A percentile compares a stretch with the other conserved stretches of the same genome.
Evolutionary conservation across 176 grass and related monocot genomes (phyloP).

Genomic region (Oryza rufipogon): DNA sequence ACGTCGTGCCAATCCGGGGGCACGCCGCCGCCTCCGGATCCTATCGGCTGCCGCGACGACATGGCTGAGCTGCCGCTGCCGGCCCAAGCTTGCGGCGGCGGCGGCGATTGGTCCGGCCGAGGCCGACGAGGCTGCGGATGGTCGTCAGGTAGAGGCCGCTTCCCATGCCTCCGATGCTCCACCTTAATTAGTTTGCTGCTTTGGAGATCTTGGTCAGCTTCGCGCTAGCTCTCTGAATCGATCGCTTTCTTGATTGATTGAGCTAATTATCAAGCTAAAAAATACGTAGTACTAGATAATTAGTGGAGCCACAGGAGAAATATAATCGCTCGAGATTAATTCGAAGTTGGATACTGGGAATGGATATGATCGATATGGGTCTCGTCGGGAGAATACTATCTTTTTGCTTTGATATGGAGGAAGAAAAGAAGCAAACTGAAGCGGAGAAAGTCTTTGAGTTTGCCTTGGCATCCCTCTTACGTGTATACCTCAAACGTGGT

Average conservation of each 20-base stretch:
- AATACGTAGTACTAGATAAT: not conserved
- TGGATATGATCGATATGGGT: not conserved
- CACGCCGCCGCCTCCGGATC: not conserved
- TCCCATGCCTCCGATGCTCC: conserved; percentile 74
- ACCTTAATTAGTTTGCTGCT: not conserved
- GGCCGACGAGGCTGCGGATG: conserved; percentile 5
- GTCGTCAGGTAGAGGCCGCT: conserved; percentile 68
- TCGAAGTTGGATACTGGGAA: not conserved
- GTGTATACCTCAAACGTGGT: not conserved
- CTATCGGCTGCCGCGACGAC: not conserved
- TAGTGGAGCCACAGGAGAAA: not conserved
- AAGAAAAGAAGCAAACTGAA: not conserved
- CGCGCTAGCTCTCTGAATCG: too few species aligned
- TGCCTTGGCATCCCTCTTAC: not conserved
- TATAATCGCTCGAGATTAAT: not conserved
- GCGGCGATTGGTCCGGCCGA: not conserved
- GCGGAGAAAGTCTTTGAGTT: not conserved
- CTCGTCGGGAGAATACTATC: not conserved
- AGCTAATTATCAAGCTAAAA: not conserved
- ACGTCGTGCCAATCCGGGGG: conserved; percentile 5
- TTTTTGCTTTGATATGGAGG: not conserved
- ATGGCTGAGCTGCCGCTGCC: conserved; percentile 3
- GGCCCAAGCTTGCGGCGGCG: not conserved
- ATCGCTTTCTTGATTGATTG: conserved; percentile 16
- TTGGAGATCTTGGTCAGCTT: too few species aligned